These are phyloP conservation scores for Paxillus ammoniavirescens DNA, from an alignment of 768 basidiomycete species.

Conservation along the genomic window DNA sequence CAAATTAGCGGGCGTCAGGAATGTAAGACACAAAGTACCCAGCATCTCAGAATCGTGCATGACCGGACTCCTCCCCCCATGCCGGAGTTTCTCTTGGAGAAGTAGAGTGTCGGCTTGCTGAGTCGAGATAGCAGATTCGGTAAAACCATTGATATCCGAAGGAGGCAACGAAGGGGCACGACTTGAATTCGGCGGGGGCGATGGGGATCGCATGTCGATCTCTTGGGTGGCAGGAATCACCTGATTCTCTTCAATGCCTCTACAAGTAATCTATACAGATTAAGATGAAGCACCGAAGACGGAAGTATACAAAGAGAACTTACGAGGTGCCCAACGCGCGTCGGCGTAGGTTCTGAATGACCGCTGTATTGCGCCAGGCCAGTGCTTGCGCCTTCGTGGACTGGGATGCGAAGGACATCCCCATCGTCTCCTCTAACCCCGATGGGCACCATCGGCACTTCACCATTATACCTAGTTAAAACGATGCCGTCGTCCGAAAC, in stretches of 20 bases:
- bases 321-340: conserved; percentile 57
- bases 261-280: conserved; percentile 17
- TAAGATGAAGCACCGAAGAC: conserved; percentile 1
- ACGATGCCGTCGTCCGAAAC: conserved; percentile 26
- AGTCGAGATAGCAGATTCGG: conserved; percentile 20
- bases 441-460: conserved; percentile 38
- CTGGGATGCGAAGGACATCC: conserved; percentile 45
- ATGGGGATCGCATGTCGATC: conserved; percentile 23
- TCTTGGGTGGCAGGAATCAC: conserved; percentile 36
- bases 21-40: conserved; percentile 29
- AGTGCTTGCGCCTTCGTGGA: conserved; percentile 13
- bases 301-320: conserved; percentile 10
- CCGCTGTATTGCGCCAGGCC: conserved; percentile 44
- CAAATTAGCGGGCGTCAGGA: background rate
- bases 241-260: conserved; percentile 52
- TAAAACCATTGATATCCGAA: conserved; percentile 22
- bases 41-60: conserved; percentile 47
- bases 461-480: conserved; percentile 19
- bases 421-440: conserved; percentile 61
- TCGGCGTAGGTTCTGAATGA: conserved; percentile 48
- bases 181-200: conserved; percentile 14
- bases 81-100: conserved; percentile 31
- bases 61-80: conserved; percentile 4
- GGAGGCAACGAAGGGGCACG: conserved; percentile 24
- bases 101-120: conserved; percentile 40